Conservation (phyloP, 2,329 filamentous ascomycete genomes). For the Aaosphaeria arxii region DNA sequence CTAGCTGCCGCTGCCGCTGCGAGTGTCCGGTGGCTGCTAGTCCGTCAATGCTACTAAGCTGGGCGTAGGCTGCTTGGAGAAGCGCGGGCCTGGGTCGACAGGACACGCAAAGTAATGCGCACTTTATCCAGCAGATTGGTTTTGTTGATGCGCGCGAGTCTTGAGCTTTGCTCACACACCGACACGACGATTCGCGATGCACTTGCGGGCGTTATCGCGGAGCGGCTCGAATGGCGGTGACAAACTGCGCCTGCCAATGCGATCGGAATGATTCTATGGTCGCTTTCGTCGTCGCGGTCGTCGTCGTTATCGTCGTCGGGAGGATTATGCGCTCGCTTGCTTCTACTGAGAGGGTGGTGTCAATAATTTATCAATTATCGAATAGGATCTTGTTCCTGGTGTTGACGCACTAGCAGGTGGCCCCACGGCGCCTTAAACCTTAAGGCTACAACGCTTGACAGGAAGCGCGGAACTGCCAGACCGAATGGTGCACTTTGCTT, state of each 20-base stretch:
- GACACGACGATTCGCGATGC: not conserved
- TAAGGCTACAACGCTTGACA: constrained; percentile 27
- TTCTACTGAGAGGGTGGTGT: too few species aligned
- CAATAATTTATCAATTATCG: too few species aligned
- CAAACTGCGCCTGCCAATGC: too few species aligned
- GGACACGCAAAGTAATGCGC: constrained; percentile 17
- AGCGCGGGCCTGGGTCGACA: constrained; percentile 15
- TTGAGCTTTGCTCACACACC: not conserved
- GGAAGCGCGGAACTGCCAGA: constrained; percentile 15
- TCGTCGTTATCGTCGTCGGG: too few species aligned
- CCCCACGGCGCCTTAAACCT: constrained; percentile 32
- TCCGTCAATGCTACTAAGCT: constrained; percentile 5
- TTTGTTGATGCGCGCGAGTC: constrained; percentile 13
- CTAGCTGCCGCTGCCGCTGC: constrained; percentile 31
- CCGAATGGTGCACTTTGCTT: constrained; percentile 33
- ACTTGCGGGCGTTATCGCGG: not conserved
- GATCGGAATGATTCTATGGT: too few species aligned
- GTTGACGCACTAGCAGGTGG: constrained; percentile 6
- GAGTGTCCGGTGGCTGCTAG: constrained; percentile 13
- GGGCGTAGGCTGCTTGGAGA: constrained; percentile 4
- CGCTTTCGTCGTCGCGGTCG: too few species aligned
- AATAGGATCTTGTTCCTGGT: not conserved
- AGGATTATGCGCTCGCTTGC: too few species aligned
- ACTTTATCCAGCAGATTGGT: constrained; percentile 27
- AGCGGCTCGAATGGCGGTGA: not conserved